Percentiles rank a stretch among this genome's conserved stretches.
These are phyloP conservation scores for Gynochthodes officinalis DNA, from an alignment of 257 asterid genomes.

Conservation along the genomic window DNA sequence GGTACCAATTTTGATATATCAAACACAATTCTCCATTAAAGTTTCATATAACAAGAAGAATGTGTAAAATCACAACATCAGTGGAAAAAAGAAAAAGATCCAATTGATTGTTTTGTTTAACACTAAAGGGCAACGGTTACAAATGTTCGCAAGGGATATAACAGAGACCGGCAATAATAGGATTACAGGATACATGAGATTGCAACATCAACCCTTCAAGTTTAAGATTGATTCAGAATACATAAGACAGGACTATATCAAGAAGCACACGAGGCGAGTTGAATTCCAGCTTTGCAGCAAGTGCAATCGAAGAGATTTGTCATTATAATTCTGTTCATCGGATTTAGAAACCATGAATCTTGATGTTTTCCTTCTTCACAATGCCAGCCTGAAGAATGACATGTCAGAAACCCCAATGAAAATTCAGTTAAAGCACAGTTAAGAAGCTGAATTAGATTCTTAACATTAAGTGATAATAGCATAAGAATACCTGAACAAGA, in stretches of 20 bases:
- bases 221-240: not conserved
- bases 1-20: not conserved
- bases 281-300: slow-evolving; percentile 4
- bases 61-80: not conserved
- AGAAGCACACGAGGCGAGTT: not conserved
- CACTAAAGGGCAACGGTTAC: not conserved
- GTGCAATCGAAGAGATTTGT: not conserved
- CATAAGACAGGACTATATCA: slow-evolving; percentile 4
- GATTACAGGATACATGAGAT: not conserved
- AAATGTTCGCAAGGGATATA: not conserved
- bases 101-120: slow-evolving; percentile 1
- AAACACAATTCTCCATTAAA: not conserved
- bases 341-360: slow-evolving; percentile 73
- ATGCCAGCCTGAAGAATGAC: slow-evolving; percentile 53
- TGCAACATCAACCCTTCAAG: slow-evolving; percentile 5
- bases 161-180: slow-evolving; percentile 1
- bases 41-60: too few relatives aligned
- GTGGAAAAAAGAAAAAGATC: not conserved
- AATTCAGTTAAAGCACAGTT: not conserved
- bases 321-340: slow-evolving; percentile 13
- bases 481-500: slow-evolving; percentile 25
- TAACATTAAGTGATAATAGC: not conserved
- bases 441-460: not conserved
- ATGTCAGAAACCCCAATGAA: not conserved
- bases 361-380: slow-evolving; percentile 79